A percentile compares a stretch with the other conserved stretches of the same genome.
Conservation (phyloP, 352 stramenopile species). For the Phytophthora pini region DNA sequence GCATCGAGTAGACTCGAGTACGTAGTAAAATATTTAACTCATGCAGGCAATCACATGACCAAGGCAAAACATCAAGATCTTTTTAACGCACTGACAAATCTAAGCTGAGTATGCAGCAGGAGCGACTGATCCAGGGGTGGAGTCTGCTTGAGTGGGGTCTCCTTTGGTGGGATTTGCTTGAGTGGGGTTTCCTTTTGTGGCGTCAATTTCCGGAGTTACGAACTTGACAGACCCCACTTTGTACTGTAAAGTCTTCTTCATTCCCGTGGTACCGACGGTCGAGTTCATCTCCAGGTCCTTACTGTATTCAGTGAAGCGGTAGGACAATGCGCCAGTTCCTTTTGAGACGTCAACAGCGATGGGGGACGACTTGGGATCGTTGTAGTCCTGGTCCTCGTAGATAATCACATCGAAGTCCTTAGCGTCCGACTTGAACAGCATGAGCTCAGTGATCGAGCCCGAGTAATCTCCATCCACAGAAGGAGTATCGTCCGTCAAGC, state of each 20-base stretch:
- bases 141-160: slow-evolving; percentile 13
- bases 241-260: slow-evolving; percentile 30
- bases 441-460: slow-evolving; percentile 40
- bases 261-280: slow-evolving; percentile 4
- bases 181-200: not conserved
- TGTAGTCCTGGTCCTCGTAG: slow-evolving; percentile 49
- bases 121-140: slow-evolving; percentile 25
- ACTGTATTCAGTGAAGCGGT: slow-evolving; percentile 44
- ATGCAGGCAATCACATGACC: not conserved
- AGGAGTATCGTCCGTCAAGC: slow-evolving; percentile 37
- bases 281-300: slow-evolving; percentile 29
- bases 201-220: slow-evolving; percentile 17
- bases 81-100: slow-evolving; percentile 7
- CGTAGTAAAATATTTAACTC: slow-evolving; percentile 17
- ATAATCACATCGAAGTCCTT: slow-evolving; percentile 52
- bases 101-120: slow-evolving; percentile 25
- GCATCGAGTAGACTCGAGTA: slow-evolving; percentile 41
- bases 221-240: slow-evolving; percentile 40
- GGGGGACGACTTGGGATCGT: slow-evolving; percentile 7
- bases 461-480: slow-evolving; percentile 39
- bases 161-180: too few species aligned
- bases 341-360: slow-evolving; percentile 7
- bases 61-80: slow-evolving; percentile 6
- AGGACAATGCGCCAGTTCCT: slow-evolving; percentile 9
- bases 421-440: slow-evolving; percentile 48